These are phyloP conservation scores for Austroboletus eburneus DNA, from an alignment of 768 basidiomycete species.

Conservation along the genomic window DNA sequence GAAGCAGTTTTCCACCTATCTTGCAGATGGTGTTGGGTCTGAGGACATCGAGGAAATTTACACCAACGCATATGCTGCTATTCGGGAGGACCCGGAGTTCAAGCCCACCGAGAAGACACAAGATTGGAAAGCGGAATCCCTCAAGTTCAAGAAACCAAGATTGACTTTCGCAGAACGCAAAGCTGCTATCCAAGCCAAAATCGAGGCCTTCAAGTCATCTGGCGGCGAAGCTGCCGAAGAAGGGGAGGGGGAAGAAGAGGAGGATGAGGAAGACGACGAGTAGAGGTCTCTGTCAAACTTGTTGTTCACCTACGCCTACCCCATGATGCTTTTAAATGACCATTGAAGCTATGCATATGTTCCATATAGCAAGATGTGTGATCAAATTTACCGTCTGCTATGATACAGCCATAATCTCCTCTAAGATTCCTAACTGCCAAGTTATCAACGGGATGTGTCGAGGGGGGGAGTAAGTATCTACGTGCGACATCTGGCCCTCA, in stretches of 20 bases:
- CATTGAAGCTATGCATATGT: constrained; percentile 18
- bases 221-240: constrained; percentile 38
- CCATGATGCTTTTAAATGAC: constrained; percentile 13
- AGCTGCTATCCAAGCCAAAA: constrained; percentile 80
- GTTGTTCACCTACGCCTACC: background rate
- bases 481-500: constrained; percentile 36
- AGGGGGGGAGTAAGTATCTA: constrained; percentile 39
- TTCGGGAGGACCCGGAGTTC: constrained; percentile 92
- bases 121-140: constrained; percentile 87
- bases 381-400: constrained; percentile 10
- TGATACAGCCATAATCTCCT: constrained; percentile 30
- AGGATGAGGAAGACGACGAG: constrained; percentile 43
- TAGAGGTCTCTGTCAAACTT: constrained; percentile 34
- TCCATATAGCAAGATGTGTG: constrained; percentile 11
- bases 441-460: constrained; percentile 38
- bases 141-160: constrained; percentile 64
- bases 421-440: constrained; percentile 54
- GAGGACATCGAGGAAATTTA: constrained; percentile 98
- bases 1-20: constrained; percentile 94
- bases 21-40: constrained; percentile 91
- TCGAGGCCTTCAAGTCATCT: constrained; percentile 81
- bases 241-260: constrained; percentile 37
- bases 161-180: constrained; percentile 77
- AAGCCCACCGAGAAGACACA: constrained; percentile 83
- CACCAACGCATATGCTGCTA: constrained; percentile 87